Base-by-base conservation (phyloP, 2,329 filamentous ascomycete species). In the Sporothrix protearum region DNA sequence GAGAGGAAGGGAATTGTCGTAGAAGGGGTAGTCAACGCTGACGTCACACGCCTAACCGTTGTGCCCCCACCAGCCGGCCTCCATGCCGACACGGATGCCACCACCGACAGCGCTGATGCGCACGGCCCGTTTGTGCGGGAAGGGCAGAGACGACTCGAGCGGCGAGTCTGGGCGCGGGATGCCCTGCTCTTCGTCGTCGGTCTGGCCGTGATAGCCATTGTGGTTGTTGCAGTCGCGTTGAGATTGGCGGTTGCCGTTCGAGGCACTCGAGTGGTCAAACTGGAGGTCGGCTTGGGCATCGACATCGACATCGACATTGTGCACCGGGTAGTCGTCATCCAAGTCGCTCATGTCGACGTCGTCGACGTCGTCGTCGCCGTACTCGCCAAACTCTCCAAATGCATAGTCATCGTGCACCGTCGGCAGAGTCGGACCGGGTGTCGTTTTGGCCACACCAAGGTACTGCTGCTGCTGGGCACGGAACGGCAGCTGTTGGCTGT, bases 31-130 rank as follows among this genome's bases (percentile, higher is more conserved):
- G 49, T 28, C 49, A 25, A 25, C n/a, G 22, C 3, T 9, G 16
- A 7, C 9, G 36, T 9, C 16, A 47, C 42, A 42, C 4, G 16
- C 42, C 76, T 67, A 77, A 5, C 76, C 76, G 61, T 76, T 75
- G 57, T 78, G 74, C 4, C 74, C 75, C 78, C 77, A 79, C 76
- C 76, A 77, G 7, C 76, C 75, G 0, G 74, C 74, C 66, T 78
- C 78, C 55, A 76, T 72, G 33, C 75, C 73, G 3, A 76, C 47
- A 36, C 33, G 12, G 28, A 22, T n/a, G 42, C 39, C 74, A 33
- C 66, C 61, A 1, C 80, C 80, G n/a, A 81, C 79, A 1, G 80
- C 80, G 57, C 80, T 81, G 73, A 81, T 76, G 59, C 80, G 75
- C 19, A 80, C 76, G 19, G 78, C 77, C 72, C 79, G 79, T 73